Evolutionary conservation across 2,329 filamentous ascomycete species (phyloP).

Genomic region (Fusarium sp.): DNA sequence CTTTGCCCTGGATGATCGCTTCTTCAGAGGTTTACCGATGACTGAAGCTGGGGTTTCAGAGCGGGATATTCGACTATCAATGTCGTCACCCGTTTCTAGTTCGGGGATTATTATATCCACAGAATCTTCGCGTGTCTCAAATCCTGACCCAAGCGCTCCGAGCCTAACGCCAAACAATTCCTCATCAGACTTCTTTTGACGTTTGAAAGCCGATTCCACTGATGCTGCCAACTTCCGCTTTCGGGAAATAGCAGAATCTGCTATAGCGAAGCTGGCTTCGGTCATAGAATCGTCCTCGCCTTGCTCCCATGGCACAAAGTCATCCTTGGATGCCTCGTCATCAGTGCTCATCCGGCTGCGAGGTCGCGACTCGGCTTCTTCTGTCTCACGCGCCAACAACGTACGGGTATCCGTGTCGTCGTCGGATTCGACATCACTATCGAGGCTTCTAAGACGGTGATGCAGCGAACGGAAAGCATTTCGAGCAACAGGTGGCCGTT

Average conservation of each 20-base stretch:
- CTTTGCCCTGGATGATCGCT: conserved; percentile 68
- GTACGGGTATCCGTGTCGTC: conserved; percentile 75
- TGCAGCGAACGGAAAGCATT: conserved; percentile 83
- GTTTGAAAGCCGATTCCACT: conserved; percentile 77
- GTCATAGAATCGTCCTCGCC: conserved; percentile 75
- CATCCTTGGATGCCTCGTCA: conserved; percentile 65
- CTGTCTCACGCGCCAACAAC: conserved; percentile 77
- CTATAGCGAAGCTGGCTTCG: conserved; percentile 75
- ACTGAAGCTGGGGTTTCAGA: conserved; percentile 60
- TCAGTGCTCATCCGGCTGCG: conserved; percentile 79
- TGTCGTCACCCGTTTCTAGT: conserved; percentile 58
- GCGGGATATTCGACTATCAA: conserved; percentile 55
- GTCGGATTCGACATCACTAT: conserved; percentile 84
- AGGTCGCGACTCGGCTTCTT: conserved; percentile 85
- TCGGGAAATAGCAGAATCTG: conserved; percentile 66
- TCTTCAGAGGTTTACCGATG: conserved; percentile 65
- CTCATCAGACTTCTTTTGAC: conserved; percentile 83
- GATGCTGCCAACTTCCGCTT: conserved; percentile 80
- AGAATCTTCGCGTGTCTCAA: conserved; percentile 59
- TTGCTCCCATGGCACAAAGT: conserved; percentile 60
- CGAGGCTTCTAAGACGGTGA: conserved; percentile 73
- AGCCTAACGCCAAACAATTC: conserved; percentile 77
- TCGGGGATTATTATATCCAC: conserved; percentile 64
- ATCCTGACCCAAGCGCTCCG: conserved; percentile 63
- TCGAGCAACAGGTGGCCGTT: conserved; percentile 67